These are phyloP conservation scores for Leishmania guyanensis DNA, from an alignment of 208 protist genomes.

Conservation along the genomic window DNA sequence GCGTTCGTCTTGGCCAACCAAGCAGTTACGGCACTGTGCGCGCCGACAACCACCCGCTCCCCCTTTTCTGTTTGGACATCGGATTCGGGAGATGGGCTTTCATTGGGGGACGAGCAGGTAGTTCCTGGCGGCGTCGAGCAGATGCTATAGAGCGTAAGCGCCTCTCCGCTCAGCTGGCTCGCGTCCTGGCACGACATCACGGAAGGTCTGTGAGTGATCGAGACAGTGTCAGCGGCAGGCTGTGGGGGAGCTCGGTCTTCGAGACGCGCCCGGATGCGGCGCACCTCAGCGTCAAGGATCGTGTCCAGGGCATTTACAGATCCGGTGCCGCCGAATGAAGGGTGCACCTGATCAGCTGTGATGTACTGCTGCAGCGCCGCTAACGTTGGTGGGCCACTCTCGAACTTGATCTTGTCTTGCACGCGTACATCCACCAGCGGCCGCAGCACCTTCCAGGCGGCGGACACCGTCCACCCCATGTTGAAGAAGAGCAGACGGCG, in stretches of 20 bases:
- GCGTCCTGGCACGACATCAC: background rate
- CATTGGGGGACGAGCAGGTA: slow-evolving; percentile 1
- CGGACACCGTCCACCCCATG: slow-evolving; percentile 74
- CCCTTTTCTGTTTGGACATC: background rate
- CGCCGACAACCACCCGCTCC: slow-evolving; percentile 21
- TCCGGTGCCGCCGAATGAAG: slow-evolving; percentile 47
- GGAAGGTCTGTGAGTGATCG: background rate
- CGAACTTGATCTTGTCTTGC: slow-evolving; percentile 84
- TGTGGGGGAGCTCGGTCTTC: background rate
- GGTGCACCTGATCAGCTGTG: slow-evolving; percentile 51
- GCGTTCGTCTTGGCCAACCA: slow-evolving; percentile 21
- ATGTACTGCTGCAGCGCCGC: slow-evolving; percentile 53
- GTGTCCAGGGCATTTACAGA: slow-evolving; percentile 34
- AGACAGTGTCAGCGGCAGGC: background rate
- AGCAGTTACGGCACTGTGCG: slow-evolving; percentile 16
- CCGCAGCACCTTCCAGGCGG: slow-evolving; percentile 75
- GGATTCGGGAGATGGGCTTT: background rate
- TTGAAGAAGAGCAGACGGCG: slow-evolving; percentile 78
- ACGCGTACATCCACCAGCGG: slow-evolving; percentile 72
- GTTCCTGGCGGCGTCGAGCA: slow-evolving; percentile 10
- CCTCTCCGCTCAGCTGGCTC: slow-evolving; percentile 20
- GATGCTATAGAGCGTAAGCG: slow-evolving; percentile 23
- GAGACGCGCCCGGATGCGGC: slow-evolving; percentile 12
- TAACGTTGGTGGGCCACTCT: slow-evolving; percentile 44
- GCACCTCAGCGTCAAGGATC: slow-evolving; percentile 42